Evolutionary conservation across 2,329 filamentous ascomycete genomes (phyloP).

Genomic region (Cladophialophora carrionii): DNA sequence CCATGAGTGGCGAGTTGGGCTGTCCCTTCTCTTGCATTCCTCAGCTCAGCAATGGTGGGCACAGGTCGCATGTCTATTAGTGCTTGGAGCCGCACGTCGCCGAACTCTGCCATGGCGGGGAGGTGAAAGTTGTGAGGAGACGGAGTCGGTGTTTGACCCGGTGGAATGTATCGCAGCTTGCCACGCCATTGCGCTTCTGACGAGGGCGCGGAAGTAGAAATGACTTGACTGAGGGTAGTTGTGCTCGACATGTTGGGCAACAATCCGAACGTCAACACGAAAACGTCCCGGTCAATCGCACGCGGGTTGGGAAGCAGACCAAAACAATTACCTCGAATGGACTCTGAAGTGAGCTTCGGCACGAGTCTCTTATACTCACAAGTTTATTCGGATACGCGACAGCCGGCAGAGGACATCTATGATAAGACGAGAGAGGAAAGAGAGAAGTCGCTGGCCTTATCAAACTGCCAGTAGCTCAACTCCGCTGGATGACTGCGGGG

Average conservation of each 20-base stretch:
- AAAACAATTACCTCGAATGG: constrained; percentile 10
- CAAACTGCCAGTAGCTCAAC: neutral
- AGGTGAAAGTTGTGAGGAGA: constrained; percentile 35
- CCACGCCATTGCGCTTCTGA: constrained; percentile 31
- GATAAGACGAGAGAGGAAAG: constrained; percentile 24
- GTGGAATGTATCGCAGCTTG: constrained; percentile 33
- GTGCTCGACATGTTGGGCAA: constrained; percentile 18
- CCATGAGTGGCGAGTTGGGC: constrained; percentile 31
- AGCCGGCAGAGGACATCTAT: neutral
- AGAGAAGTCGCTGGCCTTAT: constrained; percentile 8
- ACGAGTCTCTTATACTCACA: constrained; percentile 9
- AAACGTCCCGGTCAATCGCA: neutral
- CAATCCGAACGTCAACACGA: neutral
- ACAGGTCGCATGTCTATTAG: constrained; percentile 35
- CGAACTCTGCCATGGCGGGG: constrained; percentile 34
- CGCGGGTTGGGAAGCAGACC: neutral
- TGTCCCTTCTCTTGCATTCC: constrained; percentile 22
- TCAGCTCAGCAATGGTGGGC: constrained; percentile 25
- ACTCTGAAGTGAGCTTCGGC: neutral
- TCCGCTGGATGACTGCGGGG: constrained; percentile 1
- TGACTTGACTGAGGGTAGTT: constrained; percentile 20
- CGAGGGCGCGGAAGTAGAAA: constrained; percentile 13
- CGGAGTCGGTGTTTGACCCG: constrained; percentile 28
- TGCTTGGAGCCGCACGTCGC: constrained; percentile 33
- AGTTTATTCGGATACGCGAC: constrained; percentile 6